Conservation (phyloP, 78 protist species). For the slime mould (Dictyostelium discoideum) region dicty_2.7 NC_007089.4:4680001-4680500, state of each 20-base stretch:
- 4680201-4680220: neutral
- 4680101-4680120: neutral
- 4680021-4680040: neutral
- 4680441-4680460: neutral
- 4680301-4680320: neutral
- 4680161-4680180: neutral
- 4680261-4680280: neutral
- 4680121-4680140: neutral
- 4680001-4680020: neutral
- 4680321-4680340: neutral
- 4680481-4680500: neutral
- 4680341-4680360: neutral
- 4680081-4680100: neutral
- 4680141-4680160: neutral
- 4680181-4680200: neutral
- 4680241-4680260: neutral
- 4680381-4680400: neutral
- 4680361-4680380: neutral
- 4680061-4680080: no score
- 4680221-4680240: neutral
- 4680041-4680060: no score
- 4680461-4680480: neutral
- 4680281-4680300: neutral
- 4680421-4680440: neutral
- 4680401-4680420: neutral